Evolutionary conservation across 2,329 filamentous ascomycete species (phyloP).

Genomic region (Paramyrothecium sp.): DNA sequence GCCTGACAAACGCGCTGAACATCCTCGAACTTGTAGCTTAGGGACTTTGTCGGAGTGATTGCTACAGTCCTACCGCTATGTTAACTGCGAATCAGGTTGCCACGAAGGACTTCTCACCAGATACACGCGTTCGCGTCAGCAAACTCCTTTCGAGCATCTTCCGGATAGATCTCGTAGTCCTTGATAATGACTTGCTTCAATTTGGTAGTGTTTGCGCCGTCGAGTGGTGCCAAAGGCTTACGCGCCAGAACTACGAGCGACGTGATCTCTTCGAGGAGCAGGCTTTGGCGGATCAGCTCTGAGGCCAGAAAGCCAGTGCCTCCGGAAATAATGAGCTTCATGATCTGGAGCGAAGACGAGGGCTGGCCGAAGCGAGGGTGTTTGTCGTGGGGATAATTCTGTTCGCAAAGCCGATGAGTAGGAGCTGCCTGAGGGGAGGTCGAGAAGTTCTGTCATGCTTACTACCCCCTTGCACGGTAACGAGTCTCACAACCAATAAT

Average conservation of each 20-base stretch:
- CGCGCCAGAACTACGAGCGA: not conserved
- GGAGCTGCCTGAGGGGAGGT: not conserved
- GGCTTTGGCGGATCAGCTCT: slow-evolving; percentile 1
- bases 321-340: slow-evolving; percentile 4
- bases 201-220: not conserved
- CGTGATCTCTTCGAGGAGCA: not conserved
- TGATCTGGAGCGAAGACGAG: not conserved
- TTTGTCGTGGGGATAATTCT: not conserved
- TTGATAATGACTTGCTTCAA: not conserved
- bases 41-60: not conserved
- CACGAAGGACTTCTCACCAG: not conserved
- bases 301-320: not conserved
- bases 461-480: no score
- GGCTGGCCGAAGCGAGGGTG: not conserved
- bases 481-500: no score
- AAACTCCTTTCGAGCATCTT: not conserved
- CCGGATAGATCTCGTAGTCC: not conserved
- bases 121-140: slow-evolving; percentile 1
- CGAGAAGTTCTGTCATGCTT: no score
- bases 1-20: not conserved
- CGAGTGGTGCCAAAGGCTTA: not conserved
- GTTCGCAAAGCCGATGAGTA: not conserved
- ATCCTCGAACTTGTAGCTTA: not conserved
- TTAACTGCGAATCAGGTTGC: not conserved
- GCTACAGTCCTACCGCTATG: not conserved